These are phyloP conservation scores for Pistacia integerrima DNA, from an alignment of 345 rosid species.

Conservation along the genomic window DNA sequence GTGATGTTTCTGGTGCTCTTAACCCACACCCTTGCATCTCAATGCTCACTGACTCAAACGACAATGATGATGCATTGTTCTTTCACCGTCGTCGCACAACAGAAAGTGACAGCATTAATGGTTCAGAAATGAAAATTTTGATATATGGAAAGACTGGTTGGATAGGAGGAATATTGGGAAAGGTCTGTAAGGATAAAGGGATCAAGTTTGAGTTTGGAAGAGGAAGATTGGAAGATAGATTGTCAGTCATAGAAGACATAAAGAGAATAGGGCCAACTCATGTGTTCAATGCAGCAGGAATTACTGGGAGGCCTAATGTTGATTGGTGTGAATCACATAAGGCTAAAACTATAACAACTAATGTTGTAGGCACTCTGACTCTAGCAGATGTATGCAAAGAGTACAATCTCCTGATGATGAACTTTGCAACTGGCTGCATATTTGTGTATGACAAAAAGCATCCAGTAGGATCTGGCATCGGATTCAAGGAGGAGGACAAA, in stretches of 20 bases:
- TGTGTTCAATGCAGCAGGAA: conserved; percentile 63
- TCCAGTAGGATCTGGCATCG: conserved; percentile 51
- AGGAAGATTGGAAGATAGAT: conserved; percentile 57
- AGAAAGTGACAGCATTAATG: background rate
- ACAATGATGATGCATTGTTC: conserved; percentile 21
- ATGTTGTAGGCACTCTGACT: conserved; percentile 52
- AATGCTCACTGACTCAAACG: conserved; percentile 8
- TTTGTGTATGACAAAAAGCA: conserved; percentile 53
- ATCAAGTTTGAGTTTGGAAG: conserved; percentile 48
- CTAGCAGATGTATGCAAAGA: conserved; percentile 55
- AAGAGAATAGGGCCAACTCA: conserved; percentile 41
- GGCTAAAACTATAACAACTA: conserved; percentile 47
- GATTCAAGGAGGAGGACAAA: conserved; percentile 59
- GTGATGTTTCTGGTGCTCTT: conserved; percentile 64
- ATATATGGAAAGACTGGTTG: conserved; percentile 61
- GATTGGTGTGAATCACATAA: conserved; percentile 68
- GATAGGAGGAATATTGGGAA: conserved; percentile 58
- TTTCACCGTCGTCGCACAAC: background rate
- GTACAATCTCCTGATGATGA: conserved; percentile 46
- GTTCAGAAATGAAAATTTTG: conserved; percentile 43
- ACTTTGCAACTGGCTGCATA: conserved; percentile 62
- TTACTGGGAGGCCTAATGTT: conserved; percentile 64
- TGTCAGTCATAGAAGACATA: conserved; percentile 44
- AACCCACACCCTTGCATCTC: conserved; percentile 47
- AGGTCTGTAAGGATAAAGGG: conserved; percentile 42